phyloP scores from a whole-genome alignment of 2,329 filamentous ascomycete genomes.

The Apiospora phragmitis region DNA sequence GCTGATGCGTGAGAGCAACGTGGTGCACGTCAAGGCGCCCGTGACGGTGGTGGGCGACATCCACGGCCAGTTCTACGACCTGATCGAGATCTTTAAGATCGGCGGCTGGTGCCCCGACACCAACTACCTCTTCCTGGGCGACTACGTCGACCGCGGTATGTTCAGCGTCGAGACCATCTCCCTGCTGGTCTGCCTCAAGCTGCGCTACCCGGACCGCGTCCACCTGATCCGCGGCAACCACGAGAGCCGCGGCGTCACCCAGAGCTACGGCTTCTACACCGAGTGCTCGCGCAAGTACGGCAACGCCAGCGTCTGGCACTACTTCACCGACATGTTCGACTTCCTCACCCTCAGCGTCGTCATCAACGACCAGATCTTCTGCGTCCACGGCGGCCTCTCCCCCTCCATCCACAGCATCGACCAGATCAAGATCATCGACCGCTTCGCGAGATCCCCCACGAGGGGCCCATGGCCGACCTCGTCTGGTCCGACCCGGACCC shows the following conservation, averaged over 20 bases:
- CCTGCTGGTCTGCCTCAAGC: slow-evolving; percentile 92
- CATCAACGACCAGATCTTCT: slow-evolving; percentile 99
- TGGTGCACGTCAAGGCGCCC: slow-evolving; percentile 92
- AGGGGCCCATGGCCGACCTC: slow-evolving; percentile 98
- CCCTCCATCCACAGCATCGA: slow-evolving; percentile 97
- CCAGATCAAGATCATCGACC: slow-evolving; percentile 99
- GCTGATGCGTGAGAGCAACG: slow-evolving; percentile 99
- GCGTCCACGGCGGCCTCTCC: slow-evolving; percentile 88
- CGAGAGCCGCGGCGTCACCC: slow-evolving; percentile 94
- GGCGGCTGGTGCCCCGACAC: slow-evolving; percentile 96
- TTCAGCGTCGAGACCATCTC: slow-evolving; percentile 99
- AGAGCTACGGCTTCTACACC: slow-evolving; percentile 99
- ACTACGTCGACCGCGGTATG: slow-evolving; percentile 97
- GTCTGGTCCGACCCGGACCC: slow-evolving; percentile 98
- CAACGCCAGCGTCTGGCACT: slow-evolving; percentile 98
- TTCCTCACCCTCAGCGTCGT: slow-evolving; percentile 95
- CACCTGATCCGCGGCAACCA: slow-evolving; percentile 97
- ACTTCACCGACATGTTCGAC: slow-evolving; percentile 99
- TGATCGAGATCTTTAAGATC: slow-evolving; percentile 99
- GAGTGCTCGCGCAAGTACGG: slow-evolving; percentile 98
- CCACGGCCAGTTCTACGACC: slow-evolving; percentile 97
- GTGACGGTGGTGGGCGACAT: slow-evolving; percentile 98
- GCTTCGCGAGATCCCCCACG: slow-evolving; percentile 98
- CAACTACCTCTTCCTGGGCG: slow-evolving; percentile 98
- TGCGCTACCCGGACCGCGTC: slow-evolving; percentile 93